Base-by-base conservation (phyloP, 441 rosid species). In the Populus hybrid region DNA sequence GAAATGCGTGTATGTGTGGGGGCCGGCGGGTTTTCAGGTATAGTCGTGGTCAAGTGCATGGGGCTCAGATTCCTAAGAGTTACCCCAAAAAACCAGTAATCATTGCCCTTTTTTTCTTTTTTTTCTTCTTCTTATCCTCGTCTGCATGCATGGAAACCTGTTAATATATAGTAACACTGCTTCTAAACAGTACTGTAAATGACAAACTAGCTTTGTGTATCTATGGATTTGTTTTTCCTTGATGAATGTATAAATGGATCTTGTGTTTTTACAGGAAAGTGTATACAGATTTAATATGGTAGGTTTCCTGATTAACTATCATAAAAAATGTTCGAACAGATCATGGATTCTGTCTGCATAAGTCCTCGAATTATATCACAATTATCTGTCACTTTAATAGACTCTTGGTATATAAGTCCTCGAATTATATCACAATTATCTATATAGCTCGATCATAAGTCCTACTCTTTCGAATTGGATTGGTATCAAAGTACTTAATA, bases 1-100 rank as follows among this genome's bases (percentile, higher is more conserved):
- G 23, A 71, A 12, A 26, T 57, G 23, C 67, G 12, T 50, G 34
- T 30, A 9, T 16, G 18, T 30, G 46, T 28, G 76, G 0, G 77
- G 24, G 64, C 12, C 12, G 32, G 38, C 8, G 72, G 79, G 78
- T 61, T 59, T 32, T 72, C 40, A 80, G 84, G 87, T 78, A 34
- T 69, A 63, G 86, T 81, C 80, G 67, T 28, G 77, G 74, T 85
- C 88, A 79, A 6, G 70, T 84, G 86, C 82, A 77, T 82, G 81
- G 81, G 79, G 80, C 85, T 80, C 83, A 36, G n/a, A 30, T 71
- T 75, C 82, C 83, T 34, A 80, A 32, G 80, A 63, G 71, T 34
- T 38, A 70, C 68, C 77, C 71, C 23, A 8, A 63, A 74, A 40
- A 36, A 20, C 42, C 82, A 73, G 82, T 75, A 75, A 83, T 80